Evolutionary conservation across 2,329 filamentous ascomycete species (phyloP).

Genomic region (Scedosporium dehoogii): DNA sequence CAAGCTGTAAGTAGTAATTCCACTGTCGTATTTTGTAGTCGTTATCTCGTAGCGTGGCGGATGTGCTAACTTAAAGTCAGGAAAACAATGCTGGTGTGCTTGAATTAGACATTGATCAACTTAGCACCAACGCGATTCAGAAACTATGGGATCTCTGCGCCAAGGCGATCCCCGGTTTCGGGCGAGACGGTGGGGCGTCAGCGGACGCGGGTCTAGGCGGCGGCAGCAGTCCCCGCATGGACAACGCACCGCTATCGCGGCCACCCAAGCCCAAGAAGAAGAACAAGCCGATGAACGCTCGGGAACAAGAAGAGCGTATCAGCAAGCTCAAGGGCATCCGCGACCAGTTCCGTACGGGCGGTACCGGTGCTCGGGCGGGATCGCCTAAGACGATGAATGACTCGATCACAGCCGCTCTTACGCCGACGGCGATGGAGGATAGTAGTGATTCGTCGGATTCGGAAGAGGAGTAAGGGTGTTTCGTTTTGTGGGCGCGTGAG

Average conservation of each 20-base stretch:
- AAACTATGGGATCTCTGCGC: conserved; percentile 39
- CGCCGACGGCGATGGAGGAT: conserved; percentile 7
- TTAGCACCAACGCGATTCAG: conserved; percentile 43
- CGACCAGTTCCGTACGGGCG: conserved; percentile 16
- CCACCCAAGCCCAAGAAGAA: conserved; percentile 48
- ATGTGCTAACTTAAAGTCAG: conserved; percentile 19
- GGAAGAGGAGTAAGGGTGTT: conserved; percentile 30
- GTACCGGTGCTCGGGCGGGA: conserved; percentile 4
- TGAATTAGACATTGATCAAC: conserved; percentile 49
- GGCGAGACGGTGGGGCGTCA: conserved; percentile 20
- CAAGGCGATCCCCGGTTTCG: conserved; percentile 30
- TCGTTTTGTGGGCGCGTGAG: background rate
- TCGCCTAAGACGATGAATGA: conserved; percentile 9
- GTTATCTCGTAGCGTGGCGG: background rate
- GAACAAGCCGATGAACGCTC: conserved; percentile 67
- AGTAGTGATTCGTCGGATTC: conserved; percentile 33
- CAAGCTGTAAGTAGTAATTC: conserved; percentile 52
- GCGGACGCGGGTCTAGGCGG: conserved; percentile 15
- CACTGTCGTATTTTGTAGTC: background rate
- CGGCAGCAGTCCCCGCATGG: conserved; percentile 13
- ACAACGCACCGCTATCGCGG: conserved; percentile 18
- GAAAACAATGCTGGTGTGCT: conserved; percentile 51
- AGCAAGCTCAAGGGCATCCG: conserved; percentile 47
- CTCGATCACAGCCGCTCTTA: conserved; percentile 4
- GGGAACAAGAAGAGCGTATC: conserved; percentile 58